Base-by-base conservation (phyloP, 2,329 filamentous ascomycete species). In the Alternaria burnsii region DNA sequence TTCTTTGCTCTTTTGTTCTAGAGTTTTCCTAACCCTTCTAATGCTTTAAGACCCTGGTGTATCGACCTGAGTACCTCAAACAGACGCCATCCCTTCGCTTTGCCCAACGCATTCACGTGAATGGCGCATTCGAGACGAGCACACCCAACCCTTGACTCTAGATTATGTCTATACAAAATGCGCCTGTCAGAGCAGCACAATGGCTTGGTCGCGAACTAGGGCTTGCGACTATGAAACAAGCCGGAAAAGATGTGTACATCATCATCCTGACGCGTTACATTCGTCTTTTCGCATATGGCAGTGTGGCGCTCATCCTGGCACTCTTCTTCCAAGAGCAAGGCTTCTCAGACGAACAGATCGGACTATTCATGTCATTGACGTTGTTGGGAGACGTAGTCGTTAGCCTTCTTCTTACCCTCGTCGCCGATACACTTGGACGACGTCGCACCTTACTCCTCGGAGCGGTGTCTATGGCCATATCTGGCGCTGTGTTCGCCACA, bases 311-410 rank as follows among this genome's bases (percentile, higher is more conserved):
- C 1, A 73, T 80, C 11, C 63, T 80, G 0, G 78, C 77, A 0
- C 65, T 78, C 1, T 79, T 76, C 58, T 77, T 80, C 46, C 66
- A 72, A 57, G 67, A 70, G 12, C 67, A 78, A 7, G 71, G 70
- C 2, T 74, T 79, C 28, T 71, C 78, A 0, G 78, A 80, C 38
- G 68, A 64, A 40, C 68, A 73, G 10, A 79, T 80, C 46, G 78
- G 78, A 0, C 59, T 79, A 3, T 80, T 80, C 63, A 79, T 80
- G 76, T 80, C 78, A 2, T 61, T 80, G 47, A 80, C 78, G 0
- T 60, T 80, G 16, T 66, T 79, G 1, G 78, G 78, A 3, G 78
- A 80, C 59, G 77, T 79, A 0, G 41, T 73, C 2, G 62, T 80
- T 11, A 75, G 71, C 38, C 67, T 80, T 8, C 53, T 78, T 7